Conservation (phyloP, 257 asterid genomes). For the Solanum piurae region DNA sequence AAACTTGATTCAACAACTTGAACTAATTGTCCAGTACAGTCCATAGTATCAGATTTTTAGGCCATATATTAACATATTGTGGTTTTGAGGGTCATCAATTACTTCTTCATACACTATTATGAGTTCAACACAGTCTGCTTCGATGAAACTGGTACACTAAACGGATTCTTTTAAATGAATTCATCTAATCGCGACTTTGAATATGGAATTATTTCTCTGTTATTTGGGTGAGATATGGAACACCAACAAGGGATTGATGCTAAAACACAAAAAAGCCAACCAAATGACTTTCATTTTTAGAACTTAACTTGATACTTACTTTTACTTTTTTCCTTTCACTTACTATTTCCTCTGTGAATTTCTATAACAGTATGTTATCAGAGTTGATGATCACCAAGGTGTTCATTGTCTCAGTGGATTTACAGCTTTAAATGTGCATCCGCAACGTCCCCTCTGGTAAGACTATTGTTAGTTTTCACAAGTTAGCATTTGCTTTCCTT, state of each 20-base stretch:
- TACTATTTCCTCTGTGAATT: neutral
- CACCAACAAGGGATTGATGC: neutral
- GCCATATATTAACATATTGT: neutral
- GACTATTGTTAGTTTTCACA: neutral
- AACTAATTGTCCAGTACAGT: neutral
- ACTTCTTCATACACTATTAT: neutral
- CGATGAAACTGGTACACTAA: neutral
- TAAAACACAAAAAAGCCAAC: neutral
- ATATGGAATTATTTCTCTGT: neutral
- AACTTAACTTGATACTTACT: neutral
- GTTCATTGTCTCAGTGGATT: slow-evolving; percentile 21
- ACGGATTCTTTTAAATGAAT: neutral
- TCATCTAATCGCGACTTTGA: neutral
- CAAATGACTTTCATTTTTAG: neutral
- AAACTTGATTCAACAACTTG: neutral
- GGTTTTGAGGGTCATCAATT: neutral
- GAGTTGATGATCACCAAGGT: slow-evolving; percentile 6
- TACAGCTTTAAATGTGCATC: slow-evolving; percentile 15
- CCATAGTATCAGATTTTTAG: neutral
- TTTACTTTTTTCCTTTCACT: neutral
- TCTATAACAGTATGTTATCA: slow-evolving; percentile 11
- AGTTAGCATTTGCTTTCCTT: neutral
- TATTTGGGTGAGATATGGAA: neutral
- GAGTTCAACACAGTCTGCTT: neutral
- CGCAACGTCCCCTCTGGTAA: slow-evolving; percentile 26